phyloP scores from a whole-genome alignment of 441 rosid genomes.

The Pelargonium australe region DNA sequence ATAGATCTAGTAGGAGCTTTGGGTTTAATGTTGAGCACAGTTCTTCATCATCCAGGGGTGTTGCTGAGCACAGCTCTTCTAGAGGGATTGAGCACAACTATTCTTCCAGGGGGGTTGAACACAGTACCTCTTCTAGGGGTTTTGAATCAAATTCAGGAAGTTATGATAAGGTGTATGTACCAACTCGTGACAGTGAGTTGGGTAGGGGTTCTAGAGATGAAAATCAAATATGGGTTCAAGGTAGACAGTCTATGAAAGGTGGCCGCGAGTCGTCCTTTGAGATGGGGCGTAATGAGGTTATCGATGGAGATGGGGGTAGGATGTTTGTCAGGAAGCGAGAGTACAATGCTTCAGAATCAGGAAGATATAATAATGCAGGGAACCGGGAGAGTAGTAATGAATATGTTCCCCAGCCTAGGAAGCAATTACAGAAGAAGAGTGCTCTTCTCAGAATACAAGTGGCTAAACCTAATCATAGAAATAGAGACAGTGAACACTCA shows the following conservation, averaged over 20 bases:
- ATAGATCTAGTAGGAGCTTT: constrained; percentile 20
- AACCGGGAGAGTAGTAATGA: constrained; percentile 50
- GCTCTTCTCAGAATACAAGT: constrained; percentile 73
- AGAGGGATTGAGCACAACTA: constrained; percentile 28
- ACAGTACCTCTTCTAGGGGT: constrained; percentile 21
- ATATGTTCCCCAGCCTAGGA: constrained; percentile 38
- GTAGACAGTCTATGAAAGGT: constrained; percentile 24
- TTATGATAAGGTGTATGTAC: constrained; percentile 29
- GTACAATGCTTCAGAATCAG: constrained; percentile 35
- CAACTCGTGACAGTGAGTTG: constrained; percentile 23
- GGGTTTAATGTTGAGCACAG: background rate
- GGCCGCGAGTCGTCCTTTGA: constrained; percentile 26
- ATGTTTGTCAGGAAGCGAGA: constrained; percentile 32
- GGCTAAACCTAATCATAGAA: constrained; percentile 42
- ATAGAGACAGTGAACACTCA: constrained; percentile 43
- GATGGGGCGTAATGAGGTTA: constrained; percentile 24
- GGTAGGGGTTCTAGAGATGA: constrained; percentile 27
- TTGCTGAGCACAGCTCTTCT: constrained; percentile 17
- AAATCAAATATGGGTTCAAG: constrained; percentile 37
- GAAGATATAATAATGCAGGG: constrained; percentile 39
- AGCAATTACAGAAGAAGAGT: constrained; percentile 70
- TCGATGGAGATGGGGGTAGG: constrained; percentile 29
- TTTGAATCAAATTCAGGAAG: constrained; percentile 28
- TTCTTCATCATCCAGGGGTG: background rate
- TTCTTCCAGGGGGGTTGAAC: constrained; percentile 31